Conservation (phyloP, 1,284 basidiomycete species). For the Boletus semigastroideus region DNA sequence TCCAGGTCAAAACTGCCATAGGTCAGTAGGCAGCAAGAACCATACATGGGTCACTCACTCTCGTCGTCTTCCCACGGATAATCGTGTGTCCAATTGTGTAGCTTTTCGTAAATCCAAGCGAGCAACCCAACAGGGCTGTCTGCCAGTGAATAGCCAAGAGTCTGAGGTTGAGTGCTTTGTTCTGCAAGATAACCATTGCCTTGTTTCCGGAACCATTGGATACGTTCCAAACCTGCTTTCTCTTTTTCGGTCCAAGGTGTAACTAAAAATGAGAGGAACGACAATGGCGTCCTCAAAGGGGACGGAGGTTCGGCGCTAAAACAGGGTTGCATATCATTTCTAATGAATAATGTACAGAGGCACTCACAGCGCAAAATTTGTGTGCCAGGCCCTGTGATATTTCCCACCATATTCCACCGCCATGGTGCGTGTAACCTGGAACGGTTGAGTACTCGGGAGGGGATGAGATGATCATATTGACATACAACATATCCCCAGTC, state of each 20-base stretch:
- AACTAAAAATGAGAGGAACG: conserved; percentile 25
- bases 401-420: conserved; percentile 42
- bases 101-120: conserved; percentile 61
- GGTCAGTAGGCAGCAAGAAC: conserved; percentile 1
- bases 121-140: conserved; percentile 58
- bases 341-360: not conserved
- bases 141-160: conserved; percentile 52
- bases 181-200: conserved; percentile 43
- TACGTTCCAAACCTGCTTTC: conserved; percentile 36
- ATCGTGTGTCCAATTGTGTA: conserved; percentile 49
- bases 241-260: conserved; percentile 37
- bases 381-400: conserved; percentile 47
- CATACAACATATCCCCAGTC: conserved; percentile 49
- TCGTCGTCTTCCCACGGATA: conserved; percentile 54
- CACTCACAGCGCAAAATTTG: conserved; percentile 41
- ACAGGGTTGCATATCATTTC: not conserved
- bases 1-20: conserved; percentile 51
- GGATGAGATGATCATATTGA: not conserved
- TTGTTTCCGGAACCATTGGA: conserved; percentile 30
- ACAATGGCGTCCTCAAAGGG: conserved; percentile 25
- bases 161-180: conserved; percentile 56
- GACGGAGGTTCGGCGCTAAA: conserved; percentile 29
- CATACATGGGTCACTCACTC: conserved; percentile 28
- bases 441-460: not conserved
- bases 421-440: conserved; percentile 41